Base-by-base conservation (phyloP, 2,329 filamentous ascomycete genomes). In the Hyphodiscus sp. region DNA sequence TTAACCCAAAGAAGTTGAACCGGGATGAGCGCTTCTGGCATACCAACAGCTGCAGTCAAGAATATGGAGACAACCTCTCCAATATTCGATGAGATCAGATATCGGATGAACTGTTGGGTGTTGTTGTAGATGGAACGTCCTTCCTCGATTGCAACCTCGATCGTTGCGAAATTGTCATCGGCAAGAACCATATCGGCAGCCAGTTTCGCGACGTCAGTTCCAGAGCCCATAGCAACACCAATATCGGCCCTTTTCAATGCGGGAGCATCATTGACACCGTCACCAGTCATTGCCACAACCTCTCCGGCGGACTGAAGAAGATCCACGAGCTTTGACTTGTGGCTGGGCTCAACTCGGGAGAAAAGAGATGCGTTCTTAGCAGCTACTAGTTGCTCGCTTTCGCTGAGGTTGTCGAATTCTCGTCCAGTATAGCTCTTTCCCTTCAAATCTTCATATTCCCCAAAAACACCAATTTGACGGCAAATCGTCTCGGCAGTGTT, bases 1-100 rank as follows among this genome's bases (percentile, higher is more conserved):
- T 99, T 99, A 66, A 99, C 94, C 94, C 94, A 99, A 50, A 99
- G 84, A 44, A 99, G 84, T 74, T 99, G 94, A 50, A 99, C 94
- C 1, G 94, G 94, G 53, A 99, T 92, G 54, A 99, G 78, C 62
- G 94, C 94, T 74, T 99, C 95, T 19, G 94, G 94, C 90, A 99
- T 96, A 61, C 95, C 95, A 56, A 95, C 78, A 15, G 94, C 94
- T 23, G 94, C 94, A 13, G 94, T 99, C 64, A 99, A 74, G 80
- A 99, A 99, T 72, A 99, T 99, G 10, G 94, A 97, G 38, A 99
- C 94, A 38, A 99, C 94, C 71, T 99, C 94, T 65, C 94, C 95
- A 62, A 99, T 99, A 76, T 99, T 99, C 60, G 92, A 97, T 9
- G 92, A 97, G 70, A 99, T 99, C 57, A 99, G 81, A 71, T 99